Base-by-base conservation (phyloP, 768 basidiomycete species). In the Lenzites betulinus region DNA sequence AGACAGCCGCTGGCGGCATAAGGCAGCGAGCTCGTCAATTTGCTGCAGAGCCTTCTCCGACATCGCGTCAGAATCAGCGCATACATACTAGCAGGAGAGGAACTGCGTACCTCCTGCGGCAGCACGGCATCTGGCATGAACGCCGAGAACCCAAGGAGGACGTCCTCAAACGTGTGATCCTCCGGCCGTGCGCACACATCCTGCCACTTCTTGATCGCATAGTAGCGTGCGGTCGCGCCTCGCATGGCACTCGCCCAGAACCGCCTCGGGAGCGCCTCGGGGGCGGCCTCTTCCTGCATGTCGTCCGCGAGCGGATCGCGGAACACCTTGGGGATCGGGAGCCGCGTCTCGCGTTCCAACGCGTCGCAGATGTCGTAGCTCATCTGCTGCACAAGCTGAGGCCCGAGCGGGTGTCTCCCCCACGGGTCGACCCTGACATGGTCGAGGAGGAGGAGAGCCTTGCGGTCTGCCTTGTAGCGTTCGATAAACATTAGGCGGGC, bases 281-380 rank as follows among this genome's bases (percentile, higher is more conserved):
- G 62, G 22, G 43, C 51, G 7, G 52, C 41, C 18, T 52, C 54
- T 18, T 57, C 51, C 7, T 58, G 58, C 51, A 28, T 22, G 9
- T 54, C 50, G 23, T 51, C 47, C 4, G 38, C 23, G 18, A 22
- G 9, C 9, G 55, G 49, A 3, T 58, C 54, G 22, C 60, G 60
- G 16, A 61, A 61, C 2, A 44, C 42, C 12, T 28, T 43, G 8
- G 69, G 52, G 63, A 63, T 41, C 63, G 62, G 3, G 13, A 73
- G 70, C 18, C 67, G 65, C 18, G 72, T 66, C 62, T 80, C 77
- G 15, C 75, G 64, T 25, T 79, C 75, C 54, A 87, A 66, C 12
- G 69, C 78, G 66, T 86, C 82, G 82, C 83, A 86, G 39, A 80
- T 76, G 56, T 86, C 86, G 59, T 81, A 77, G 7, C 75, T 76